A percentile compares a stretch with the other conserved stretches of the same genome.
These are phyloP conservation scores for Xylaria sp. DNA, from an alignment of 2,329 filamentous ascomycete genomes.

Conservation along the genomic window DNA sequence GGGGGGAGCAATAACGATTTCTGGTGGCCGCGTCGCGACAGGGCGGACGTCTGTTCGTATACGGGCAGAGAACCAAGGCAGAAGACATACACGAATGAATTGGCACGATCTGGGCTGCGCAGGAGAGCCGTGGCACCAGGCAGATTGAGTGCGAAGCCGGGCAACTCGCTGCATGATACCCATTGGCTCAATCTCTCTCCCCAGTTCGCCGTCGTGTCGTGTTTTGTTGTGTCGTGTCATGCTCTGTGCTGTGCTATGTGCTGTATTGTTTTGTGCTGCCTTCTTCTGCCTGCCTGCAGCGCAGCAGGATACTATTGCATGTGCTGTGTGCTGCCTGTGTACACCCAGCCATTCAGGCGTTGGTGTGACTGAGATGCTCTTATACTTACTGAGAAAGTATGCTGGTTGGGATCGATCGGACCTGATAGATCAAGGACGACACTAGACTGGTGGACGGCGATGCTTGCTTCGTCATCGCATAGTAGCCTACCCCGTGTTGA, in stretches of 20 bases:
- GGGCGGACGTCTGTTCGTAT: slow-evolving; percentile 20
- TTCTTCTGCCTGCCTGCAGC: slow-evolving; percentile 32
- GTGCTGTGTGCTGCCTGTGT: slow-evolving; percentile 3
- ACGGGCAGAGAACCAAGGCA: slow-evolving; percentile 34
- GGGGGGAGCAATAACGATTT: slow-evolving; percentile 13
- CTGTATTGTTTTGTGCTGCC: slow-evolving; percentile 2
- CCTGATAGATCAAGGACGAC: slow-evolving; percentile 3
- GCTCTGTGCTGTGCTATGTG: neutral
- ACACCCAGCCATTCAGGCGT: neutral
- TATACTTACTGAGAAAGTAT: neutral
- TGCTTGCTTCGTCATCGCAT: slow-evolving; percentile 36
- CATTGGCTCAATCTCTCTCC: slow-evolving; percentile 19
- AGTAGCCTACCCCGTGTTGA: slow-evolving; percentile 29
- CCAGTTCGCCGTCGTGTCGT: slow-evolving; percentile 21
- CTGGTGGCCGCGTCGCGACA: slow-evolving; percentile 13
- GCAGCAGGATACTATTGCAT: slow-evolving; percentile 34
- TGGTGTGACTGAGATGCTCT: slow-evolving; percentile 24
- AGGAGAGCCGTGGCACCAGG: slow-evolving; percentile 16
- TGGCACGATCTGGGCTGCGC: slow-evolving; percentile 30
- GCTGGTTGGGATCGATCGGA: slow-evolving; percentile 20
- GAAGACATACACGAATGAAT: slow-evolving; percentile 22
- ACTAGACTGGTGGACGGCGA: slow-evolving; percentile 15
- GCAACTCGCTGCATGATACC: slow-evolving; percentile 20
- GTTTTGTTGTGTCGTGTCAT: neutral
- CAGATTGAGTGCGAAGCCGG: slow-evolving; percentile 8